Evolutionary conservation across 139 green algal species (phyloP).

Genomic region (Chloropicon primus): DNA sequence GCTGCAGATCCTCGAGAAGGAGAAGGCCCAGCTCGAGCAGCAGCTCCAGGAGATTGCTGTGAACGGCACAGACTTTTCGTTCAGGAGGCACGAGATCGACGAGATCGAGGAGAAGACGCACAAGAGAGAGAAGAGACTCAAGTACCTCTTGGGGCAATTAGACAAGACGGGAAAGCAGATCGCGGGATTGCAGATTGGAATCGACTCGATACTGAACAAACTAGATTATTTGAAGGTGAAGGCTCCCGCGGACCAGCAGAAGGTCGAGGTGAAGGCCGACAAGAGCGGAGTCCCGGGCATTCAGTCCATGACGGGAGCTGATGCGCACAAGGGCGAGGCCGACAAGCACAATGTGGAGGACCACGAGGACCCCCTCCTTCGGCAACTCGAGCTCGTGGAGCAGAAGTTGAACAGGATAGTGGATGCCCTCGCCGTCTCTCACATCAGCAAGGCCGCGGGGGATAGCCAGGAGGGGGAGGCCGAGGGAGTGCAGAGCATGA

Average conservation of each 20-base stretch:
- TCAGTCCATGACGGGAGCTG: not conserved
- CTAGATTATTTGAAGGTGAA: not conserved
- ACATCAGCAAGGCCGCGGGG: not conserved
- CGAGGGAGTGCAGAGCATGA: not conserved
- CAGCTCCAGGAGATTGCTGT: not conserved
- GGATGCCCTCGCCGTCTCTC: not conserved
- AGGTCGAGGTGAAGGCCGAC: not conserved
- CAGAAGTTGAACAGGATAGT: not conserved
- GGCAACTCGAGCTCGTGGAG: not conserved
- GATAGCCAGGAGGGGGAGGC: not conserved
- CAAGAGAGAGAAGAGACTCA: not conserved
- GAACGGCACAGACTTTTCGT: not conserved
- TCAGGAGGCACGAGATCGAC: not conserved
- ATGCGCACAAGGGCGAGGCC: not conserved
- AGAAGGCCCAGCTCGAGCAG: not conserved
- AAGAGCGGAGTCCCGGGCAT: not conserved
- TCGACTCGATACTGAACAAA: not conserved
- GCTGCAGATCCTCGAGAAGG: not conserved
- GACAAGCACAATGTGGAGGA: not conserved
- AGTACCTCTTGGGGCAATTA: not conserved
- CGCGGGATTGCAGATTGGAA: not conserved
- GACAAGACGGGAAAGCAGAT: not conserved
- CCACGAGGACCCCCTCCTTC: not conserved
- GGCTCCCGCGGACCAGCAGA: not conserved
- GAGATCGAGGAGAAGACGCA: not conserved